Evolutionary conservation across 768 basidiomycete genomes (phyloP), one percentile per base, ranked within the genome.

Genomic region (Hypholoma fasciculare): DNA sequence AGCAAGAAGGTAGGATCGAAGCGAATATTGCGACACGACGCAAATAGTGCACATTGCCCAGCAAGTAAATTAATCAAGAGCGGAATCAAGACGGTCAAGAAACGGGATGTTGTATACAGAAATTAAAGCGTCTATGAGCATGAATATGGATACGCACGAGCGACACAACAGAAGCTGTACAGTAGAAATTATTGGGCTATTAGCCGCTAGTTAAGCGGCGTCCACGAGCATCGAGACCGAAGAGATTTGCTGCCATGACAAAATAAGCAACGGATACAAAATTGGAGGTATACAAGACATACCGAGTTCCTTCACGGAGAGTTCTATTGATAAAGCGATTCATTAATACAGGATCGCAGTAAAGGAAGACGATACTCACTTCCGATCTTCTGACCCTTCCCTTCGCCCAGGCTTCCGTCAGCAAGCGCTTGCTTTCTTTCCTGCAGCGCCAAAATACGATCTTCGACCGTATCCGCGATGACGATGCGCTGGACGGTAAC

Each of bases 391-490:
- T 81, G 78, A 16, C 80, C 85, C 3, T 65, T 72, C 9, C 86
- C 85, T 72, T 88, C 87, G 5, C 87, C 86, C 39, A 88, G 73
- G 58, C 79, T 78, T 8, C 83, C 82, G 65, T 87, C 85, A 7
- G 86, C 83, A 11, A 87, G 76, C 27, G 70, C 72, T 78, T 84
- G 78, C 81, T 88, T 88, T 56, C 83, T 75, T 42, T 82, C 78
- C 62, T 89, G 88, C 59, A 91, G 71, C 0, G 74, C 75, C 26
- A 89, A 74, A 34, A 92, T 84, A n/a, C 89, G 77, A 64, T 90
- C 84, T 65, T 91, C 90, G 34, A 88, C 83, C 0, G 84, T 86
- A 59, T 84, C 74, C 2, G 71, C 67, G 39, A 87, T 84, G 30
- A 87, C 85, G 6, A 87, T 74, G 9, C 85, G 80, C 40, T 84